Conservation (phyloP, 139 green algal species). For the Micractinium sp. region DNA sequence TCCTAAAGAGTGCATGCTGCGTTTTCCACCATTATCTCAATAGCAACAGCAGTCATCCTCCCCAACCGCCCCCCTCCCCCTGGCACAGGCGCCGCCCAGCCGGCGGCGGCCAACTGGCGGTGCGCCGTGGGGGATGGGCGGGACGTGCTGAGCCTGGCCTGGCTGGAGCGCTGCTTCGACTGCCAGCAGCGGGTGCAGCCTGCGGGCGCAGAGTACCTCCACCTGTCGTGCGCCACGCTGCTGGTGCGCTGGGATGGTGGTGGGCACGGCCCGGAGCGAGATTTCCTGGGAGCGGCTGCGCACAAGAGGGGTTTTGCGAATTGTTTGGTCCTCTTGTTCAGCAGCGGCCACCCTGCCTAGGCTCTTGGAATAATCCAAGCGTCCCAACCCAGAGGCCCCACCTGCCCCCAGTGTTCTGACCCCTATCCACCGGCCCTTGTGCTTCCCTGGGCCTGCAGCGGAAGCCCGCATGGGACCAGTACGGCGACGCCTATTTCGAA, state of each 20-base stretch:
- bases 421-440: too few species aligned
- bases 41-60: background rate
- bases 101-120: constrained; percentile 4
- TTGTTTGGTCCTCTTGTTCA: too few species aligned
- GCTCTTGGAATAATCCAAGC: too few species aligned
- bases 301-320: too few species aligned
- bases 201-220: background rate
- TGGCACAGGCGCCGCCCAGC: background rate
- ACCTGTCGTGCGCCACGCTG: background rate
- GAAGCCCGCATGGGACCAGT: constrained; percentile 1
- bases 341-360: too few species aligned
- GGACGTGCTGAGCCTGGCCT: constrained; percentile 3
- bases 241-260: background rate
- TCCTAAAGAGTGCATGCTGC: too few species aligned
- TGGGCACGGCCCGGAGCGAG: too few species aligned
- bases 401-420: too few species aligned
- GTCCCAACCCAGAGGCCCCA: too few species aligned
- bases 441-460: background rate
- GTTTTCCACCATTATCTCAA: too few species aligned
- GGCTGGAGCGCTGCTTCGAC: constrained; percentile 2
- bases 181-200: background rate
- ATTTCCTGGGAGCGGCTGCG: too few species aligned
- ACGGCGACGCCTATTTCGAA: background rate
- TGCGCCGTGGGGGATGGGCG: background rate
- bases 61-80: background rate